Evolutionary conservation across 805 yeast genomes (phyloP), one percentile per base, ranked within the genome.

Genomic region (Maudiozyma saulgeensis): DNA sequence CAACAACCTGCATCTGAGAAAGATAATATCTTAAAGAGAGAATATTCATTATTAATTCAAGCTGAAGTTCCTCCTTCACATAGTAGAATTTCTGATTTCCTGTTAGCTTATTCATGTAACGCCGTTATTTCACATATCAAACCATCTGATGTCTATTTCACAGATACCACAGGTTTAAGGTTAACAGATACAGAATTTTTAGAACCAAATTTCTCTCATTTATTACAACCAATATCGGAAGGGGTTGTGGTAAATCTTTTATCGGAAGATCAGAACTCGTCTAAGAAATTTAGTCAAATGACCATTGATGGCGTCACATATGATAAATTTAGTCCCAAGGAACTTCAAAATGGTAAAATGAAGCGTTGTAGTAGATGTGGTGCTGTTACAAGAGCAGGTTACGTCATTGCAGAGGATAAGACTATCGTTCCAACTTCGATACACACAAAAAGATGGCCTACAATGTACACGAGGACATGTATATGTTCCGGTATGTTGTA

Each of bases 301-400:
- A 53, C 58, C 8, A 59, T 55, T 45, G 72, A 56, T 56, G 69
- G 66, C 5, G 57, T 68, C 6, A 61, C 71, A 12, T 60, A 60
- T 46, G 68, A 68, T 31, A 54, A 48, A 2, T 50, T 65, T 18
- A 59, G 56, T 25, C 35, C 46, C 6, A 48, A 50, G 11, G 63
- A 60, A 44, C 43, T 58, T 6, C 41, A 51, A 8, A 57, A 56
- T 18, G 57, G 56, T 5, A 64, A 61, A 41, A 48, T 71, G 9
- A 70, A 79, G 45, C 65, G 69, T 40, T 80, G 86, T 58, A 68
- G 74, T 23, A 67, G 84, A 45, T 80, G 86, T 60, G 82, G 81
- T 4, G 69, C 75, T 35, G 61, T 72, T 7, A 71, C 76, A 3
- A 53, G 66, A 39, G 68, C 70, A 2, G 69, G 70, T 18, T 64